Evolutionary conservation across 805 yeast genomes (phyloP).

Genomic region (Tetrapisispora iriomotensis): DNA sequence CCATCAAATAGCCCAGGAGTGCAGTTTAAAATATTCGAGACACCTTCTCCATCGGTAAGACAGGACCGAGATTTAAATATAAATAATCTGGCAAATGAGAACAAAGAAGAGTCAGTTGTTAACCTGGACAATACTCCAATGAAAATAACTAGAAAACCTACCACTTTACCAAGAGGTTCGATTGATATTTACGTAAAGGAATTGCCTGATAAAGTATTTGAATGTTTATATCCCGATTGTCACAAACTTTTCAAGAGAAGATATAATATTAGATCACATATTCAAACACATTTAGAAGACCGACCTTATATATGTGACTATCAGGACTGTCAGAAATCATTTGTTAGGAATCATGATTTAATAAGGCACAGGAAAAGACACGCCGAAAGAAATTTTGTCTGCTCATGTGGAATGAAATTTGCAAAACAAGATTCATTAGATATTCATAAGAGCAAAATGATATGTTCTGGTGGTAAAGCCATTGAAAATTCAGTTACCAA

Average conservation of each 20-base stretch:
- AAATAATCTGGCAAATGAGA: not conserved
- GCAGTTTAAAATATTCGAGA: conserved; percentile 28
- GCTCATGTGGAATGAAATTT: conserved; percentile 90
- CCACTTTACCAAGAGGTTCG: conserved; percentile 73
- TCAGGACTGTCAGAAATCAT: conserved; percentile 63
- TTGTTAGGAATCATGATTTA: conserved; percentile 92
- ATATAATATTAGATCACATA: conserved; percentile 88
- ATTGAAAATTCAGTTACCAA: conserved; percentile 20
- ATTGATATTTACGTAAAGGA: conserved; percentile 77
- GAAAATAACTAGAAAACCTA: conserved; percentile 24
- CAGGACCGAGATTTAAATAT: no score
- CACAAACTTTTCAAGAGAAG: conserved; percentile 77
- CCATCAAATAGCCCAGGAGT: conserved; percentile 2
- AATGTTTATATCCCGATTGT: conserved; percentile 70
- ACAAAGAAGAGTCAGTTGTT: not conserved
- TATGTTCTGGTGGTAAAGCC: conserved; percentile 62
- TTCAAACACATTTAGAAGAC: conserved; percentile 92
- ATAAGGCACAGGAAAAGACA: conserved; percentile 86
- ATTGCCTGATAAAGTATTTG: conserved; percentile 63
- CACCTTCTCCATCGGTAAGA: conserved; percentile 37
- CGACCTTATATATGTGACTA: conserved; percentile 74
- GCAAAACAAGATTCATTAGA: conserved; percentile 80
- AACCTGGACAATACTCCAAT: conserved; percentile 12
- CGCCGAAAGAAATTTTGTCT: conserved; percentile 54
- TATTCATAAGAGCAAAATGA: conserved; percentile 67